Percentiles rank a stretch among this genome's conserved stretches.
Conservation (phyloP, 148 eudicot genomes). For the Vaccinium darrowii region DNA sequence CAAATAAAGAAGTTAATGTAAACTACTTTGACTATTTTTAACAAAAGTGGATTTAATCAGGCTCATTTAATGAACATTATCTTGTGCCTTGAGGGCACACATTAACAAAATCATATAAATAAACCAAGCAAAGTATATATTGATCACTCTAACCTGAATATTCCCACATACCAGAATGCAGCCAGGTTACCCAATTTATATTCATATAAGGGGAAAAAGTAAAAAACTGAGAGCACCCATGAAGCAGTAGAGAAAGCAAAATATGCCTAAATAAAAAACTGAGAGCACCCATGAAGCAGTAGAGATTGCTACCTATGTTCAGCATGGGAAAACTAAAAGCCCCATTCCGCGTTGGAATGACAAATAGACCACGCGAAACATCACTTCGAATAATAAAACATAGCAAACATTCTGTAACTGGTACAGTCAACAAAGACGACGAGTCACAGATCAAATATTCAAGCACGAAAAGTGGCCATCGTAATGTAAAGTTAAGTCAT, state of each 20-base stretch:
- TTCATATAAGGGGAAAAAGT: neutral
- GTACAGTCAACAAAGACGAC: neutral
- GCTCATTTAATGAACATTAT: too few relatives aligned
- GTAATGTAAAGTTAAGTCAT: neutral
- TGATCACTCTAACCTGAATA: neutral
- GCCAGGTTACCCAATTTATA: neutral
- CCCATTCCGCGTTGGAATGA: neutral
- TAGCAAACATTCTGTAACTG: neutral
- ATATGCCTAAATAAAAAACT: too few relatives aligned
- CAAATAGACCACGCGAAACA: neutral
- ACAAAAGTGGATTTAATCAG: too few relatives aligned
- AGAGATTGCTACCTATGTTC: neutral
- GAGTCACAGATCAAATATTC: neutral
- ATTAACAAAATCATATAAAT: neutral
- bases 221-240: neutral
- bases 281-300: neutral
- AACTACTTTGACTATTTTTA: too few relatives aligned
- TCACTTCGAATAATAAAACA: neutral
- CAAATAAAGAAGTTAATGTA: too few relatives aligned
- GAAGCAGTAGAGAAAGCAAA: neutral
- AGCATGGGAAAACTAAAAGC: neutral
- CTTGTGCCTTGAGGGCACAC: too few relatives aligned
- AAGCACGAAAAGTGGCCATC: neutral
- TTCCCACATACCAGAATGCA: neutral
- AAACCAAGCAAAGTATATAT: neutral